Base-by-base conservation (phyloP, 495 filamentous ascomycete species). In the Halenospora varia region DNA sequence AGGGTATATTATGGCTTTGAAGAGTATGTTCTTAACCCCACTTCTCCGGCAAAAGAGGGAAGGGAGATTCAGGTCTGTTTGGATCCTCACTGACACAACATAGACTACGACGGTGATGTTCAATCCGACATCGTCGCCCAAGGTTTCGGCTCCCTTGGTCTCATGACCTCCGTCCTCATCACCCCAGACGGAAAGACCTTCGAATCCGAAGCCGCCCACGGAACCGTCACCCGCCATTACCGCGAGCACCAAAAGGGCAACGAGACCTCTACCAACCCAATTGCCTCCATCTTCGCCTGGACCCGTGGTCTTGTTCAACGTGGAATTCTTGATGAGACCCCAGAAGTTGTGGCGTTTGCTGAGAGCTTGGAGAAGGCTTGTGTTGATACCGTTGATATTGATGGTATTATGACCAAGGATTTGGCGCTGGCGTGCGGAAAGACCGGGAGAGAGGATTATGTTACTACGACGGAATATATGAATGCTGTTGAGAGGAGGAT, bases 331-430 rank as follows among this genome's bases (percentile, higher is more conserved):
- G 94, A 98, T 74, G 76, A 81, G 13, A 97, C 90, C 53, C 90
- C 90, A 10, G 92, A 96, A 53, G 76, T 97, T 15, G 84, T 95
- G 19, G 76, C 86, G 4, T 98, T 96, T 67, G 94, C 93, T 19
- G 89, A 97, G 76, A 81, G 79, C 66, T 82, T 98, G 55, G 94
- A 98, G 83, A 77, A 88, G 70, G 94, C 94, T n/a, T 96, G 93
- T 71, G 76, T 95, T 48, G 92, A 97, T 67, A 89, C 91, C 20
- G 94, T 98, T 57, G 89, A 97, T 70, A 73, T 89, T 44, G 91
- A 97, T 64, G 89, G 89, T 48, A 88, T 96, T 76, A 98, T 97
- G 94, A 98, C 94, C 67, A 98, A 98, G 84, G 94, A 98, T 74
- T 71, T 98, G 62, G 93, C 93, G 17, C 81, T 98, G 25, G 85